Conservation (phyloP, 768 basidiomycete species). For the Multifurca ochricompacta region DNA sequence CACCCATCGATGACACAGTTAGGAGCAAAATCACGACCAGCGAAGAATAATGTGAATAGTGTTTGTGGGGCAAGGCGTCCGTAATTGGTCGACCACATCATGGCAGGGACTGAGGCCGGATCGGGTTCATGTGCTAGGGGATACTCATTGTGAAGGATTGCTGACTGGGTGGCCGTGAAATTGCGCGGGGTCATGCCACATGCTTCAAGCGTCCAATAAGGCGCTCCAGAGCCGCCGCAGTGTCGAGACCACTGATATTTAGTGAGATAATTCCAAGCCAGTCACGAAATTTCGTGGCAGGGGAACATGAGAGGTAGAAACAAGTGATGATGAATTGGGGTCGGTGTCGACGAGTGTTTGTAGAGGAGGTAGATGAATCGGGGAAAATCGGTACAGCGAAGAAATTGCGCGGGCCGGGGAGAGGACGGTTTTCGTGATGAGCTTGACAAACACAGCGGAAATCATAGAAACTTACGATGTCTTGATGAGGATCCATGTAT, state of each 20-base stretch:
- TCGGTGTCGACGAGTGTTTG: neutral
- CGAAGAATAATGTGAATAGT: conserved; percentile 92
- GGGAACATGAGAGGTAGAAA: neutral
- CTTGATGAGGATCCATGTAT: conserved; percentile 95
- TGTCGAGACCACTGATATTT: conserved; percentile 84
- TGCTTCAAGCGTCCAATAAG: conserved; percentile 86
- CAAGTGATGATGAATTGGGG: too few relatives aligned
- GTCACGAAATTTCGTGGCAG: neutral
- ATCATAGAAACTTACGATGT: conserved; percentile 53
- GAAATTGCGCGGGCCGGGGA: neutral
- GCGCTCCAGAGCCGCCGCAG: conserved; percentile 90
- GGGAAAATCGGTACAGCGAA: neutral
- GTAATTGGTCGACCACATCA: conserved; percentile 98
- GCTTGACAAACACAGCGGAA: neutral
- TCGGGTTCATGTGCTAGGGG: conserved; percentile 51
- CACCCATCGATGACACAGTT: conserved; percentile 84
- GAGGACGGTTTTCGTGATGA: neutral
- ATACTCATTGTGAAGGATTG: conserved; percentile 87
- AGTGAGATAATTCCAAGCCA: neutral
- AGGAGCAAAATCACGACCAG: conserved; percentile 83
- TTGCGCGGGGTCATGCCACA: conserved; percentile 85
- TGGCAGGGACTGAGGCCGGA: conserved; percentile 74
- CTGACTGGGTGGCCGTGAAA: conserved; percentile 78
- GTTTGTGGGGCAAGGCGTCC: conserved; percentile 82
- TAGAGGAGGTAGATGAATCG: neutral